Evolutionary conservation across 2,329 filamentous ascomycete species (phyloP), one percentile per base, ranked within the genome.

Genomic region (Trichoderma koningii): DNA sequence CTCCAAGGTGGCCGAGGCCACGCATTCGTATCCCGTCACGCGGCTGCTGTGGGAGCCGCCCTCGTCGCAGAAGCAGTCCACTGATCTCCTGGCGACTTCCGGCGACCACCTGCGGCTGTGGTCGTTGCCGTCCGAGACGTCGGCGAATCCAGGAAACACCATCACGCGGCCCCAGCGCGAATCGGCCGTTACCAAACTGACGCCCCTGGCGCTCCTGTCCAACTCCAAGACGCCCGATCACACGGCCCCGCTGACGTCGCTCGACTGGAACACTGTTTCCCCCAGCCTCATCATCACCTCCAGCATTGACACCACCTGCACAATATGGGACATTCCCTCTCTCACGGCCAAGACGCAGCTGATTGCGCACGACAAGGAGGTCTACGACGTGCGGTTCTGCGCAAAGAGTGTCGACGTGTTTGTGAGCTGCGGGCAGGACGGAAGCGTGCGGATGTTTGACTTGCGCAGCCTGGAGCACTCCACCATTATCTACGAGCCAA

Each of bases 191-290:
- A 81, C 87, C 77, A 99, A 99, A 77, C 83, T 99, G 51, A 97
- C 94, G 6, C 95, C 95, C 3, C 81, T 99, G 59, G 95, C 95
- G 0, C 83, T 99, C 60, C 83, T 99, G 17, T 98, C 94, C 41
- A 99, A 99, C 78, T 97, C 93, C 34, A 99, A 99, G 80, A 98
- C 95, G 0, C 95, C 95, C 4, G 95, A 99, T 74, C 96, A 99
- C 75, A 99, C 95, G 5, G 95, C 95, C 15, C 95, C 95, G 21
- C 86, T 99, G 66, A 99, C 95, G 1, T 97, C 93, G 17, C 83
- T 99, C 53, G 95, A 99, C 76, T 99, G 95, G 95, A 99, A 99
- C 73, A 96, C 92, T 1, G 89, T 99, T 60, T 97, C 93, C 26
- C 95, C 95, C 0, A 97, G 94, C 76, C 82, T 99, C 62, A 99